A percentile compares a stretch with the other conserved stretches of the same genome.
Evolutionary conservation across 1,284 basidiomycete genomes (phyloP).

Genomic region (Cutaneotrichosporon sp.): DNA sequence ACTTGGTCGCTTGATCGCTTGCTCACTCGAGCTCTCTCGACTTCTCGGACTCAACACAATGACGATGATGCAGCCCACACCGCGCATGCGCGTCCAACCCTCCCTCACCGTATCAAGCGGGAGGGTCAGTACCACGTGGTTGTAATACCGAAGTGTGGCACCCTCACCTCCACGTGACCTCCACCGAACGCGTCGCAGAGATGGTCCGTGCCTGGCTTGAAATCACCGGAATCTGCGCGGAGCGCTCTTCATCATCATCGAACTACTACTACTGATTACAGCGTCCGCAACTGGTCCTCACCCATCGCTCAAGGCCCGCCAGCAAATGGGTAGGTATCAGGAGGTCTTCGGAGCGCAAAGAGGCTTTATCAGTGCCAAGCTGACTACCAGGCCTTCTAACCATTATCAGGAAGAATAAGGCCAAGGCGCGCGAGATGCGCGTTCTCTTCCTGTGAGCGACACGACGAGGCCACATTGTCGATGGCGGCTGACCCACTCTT

Average conservation of each 20-base stretch:
- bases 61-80: conserved; percentile 2
- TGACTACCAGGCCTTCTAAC: conserved; percentile 70
- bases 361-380: no score
- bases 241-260: neutral
- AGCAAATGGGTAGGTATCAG: neutral
- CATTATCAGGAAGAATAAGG: conserved; percentile 92
- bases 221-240: no score
- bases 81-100: conserved; percentile 1
- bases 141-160: neutral
- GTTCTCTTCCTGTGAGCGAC: conserved; percentile 91
- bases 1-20: neutral
- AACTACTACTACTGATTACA: no score
- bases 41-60: neutral
- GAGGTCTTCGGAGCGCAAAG: neutral
- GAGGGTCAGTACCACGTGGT: neutral
- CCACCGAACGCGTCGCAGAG: no score
- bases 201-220: neutral
- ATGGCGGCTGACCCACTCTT: neutral
- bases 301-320: no score
- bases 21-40: neutral
- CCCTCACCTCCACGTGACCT: no score
- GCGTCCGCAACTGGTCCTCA: no score
- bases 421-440: conserved; percentile 92
- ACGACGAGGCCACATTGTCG: no score
- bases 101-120: no score